These are phyloP conservation scores for Diutina siamensis DNA, from an alignment of 1,139 yeast genomes.

Conservation along the genomic window DNA sequence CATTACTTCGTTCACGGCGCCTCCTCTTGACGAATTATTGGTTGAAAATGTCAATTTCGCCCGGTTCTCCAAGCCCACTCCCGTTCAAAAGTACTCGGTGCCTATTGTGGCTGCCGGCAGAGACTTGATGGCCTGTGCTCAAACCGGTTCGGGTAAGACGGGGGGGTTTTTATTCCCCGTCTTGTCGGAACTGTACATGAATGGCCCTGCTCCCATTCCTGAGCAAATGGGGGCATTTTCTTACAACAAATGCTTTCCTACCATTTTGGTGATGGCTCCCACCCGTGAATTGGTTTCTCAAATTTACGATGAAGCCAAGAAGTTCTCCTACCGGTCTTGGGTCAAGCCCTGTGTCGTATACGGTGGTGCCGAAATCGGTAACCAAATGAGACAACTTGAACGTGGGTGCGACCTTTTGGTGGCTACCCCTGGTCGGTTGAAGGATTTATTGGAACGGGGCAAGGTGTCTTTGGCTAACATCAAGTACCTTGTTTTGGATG, in stretches of 20 bases:
- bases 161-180: slow-evolving; percentile 98
- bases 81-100: slow-evolving; percentile 96
- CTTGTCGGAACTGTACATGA: slow-evolving; percentile 76
- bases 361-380: slow-evolving; percentile 94
- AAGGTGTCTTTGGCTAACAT: slow-evolving; percentile 80
- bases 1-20: slow-evolving; percentile 74
- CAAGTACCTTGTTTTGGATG: slow-evolving; percentile 90
- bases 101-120: slow-evolving; percentile 94
- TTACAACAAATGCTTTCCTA: slow-evolving; percentile 78
- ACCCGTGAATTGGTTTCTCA: slow-evolving; percentile 98
- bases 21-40: slow-evolving; percentile 82
- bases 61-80: slow-evolving; percentile 92
- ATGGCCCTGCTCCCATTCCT: slow-evolving; percentile 62
- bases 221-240: slow-evolving; percentile 46
- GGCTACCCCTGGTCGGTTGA: slow-evolving; percentile 98
- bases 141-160: slow-evolving; percentile 99
- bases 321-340: slow-evolving; percentile 97
- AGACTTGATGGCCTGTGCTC: slow-evolving; percentile 99
- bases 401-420: slow-evolving; percentile 93
- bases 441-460: slow-evolving; percentile 92
- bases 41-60: slow-evolving; percentile 81
- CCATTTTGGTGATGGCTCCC: slow-evolving; percentile 95
- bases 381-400: slow-evolving; percentile 80
- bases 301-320: slow-evolving; percentile 90
- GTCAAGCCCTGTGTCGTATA: slow-evolving; percentile 92